Percentiles rank a stretch among this genome's conserved stretches.
Evolutionary conservation across 495 filamentous ascomycete genomes (phyloP).

Genomic region (Bryoglossum gracile): DNA sequence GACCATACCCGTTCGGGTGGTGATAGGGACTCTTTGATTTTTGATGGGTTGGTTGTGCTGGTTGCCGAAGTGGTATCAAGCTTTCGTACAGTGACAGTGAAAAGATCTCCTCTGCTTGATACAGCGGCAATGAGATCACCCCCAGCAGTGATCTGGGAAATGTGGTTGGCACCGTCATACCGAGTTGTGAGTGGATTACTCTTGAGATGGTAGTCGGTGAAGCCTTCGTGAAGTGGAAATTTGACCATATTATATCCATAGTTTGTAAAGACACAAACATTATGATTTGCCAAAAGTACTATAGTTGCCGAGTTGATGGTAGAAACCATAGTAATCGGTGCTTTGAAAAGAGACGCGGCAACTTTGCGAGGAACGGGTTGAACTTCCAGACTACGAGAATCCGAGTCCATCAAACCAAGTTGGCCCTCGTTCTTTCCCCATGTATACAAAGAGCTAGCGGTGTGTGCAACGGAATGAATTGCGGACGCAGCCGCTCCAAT

Average conservation of each 20-base stretch:
- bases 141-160: slow-evolving; percentile 69
- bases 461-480: slow-evolving; percentile 87
- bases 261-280: slow-evolving; percentile 87
- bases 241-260: slow-evolving; percentile 84
- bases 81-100: slow-evolving; percentile 64
- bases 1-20: slow-evolving; percentile 74
- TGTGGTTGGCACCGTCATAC: slow-evolving; percentile 57
- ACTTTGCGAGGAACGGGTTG: slow-evolving; percentile 81
- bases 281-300: slow-evolving; percentile 75
- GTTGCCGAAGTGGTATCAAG: slow-evolving; percentile 49
- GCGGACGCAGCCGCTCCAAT: slow-evolving; percentile 83
- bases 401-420: slow-evolving; percentile 87
- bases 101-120: slow-evolving; percentile 76
- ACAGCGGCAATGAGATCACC: slow-evolving; percentile 87
- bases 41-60: slow-evolving; percentile 84
- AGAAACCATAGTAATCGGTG: slow-evolving; percentile 67
- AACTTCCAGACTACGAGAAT: slow-evolving; percentile 78
- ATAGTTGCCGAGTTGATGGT: slow-evolving; percentile 89
- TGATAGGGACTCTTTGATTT: slow-evolving; percentile 65
- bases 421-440: slow-evolving; percentile 97
- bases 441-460: slow-evolving; percentile 71
- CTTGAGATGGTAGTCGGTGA: slow-evolving; percentile 58
- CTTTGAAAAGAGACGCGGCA: slow-evolving; percentile 75
- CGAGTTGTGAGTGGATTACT: slow-evolving; percentile 46
- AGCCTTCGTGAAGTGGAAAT: slow-evolving; percentile 64